Conservation (phyloP, 2,329 filamentous ascomycete species). For the Metarhizium brunneum region DNA sequence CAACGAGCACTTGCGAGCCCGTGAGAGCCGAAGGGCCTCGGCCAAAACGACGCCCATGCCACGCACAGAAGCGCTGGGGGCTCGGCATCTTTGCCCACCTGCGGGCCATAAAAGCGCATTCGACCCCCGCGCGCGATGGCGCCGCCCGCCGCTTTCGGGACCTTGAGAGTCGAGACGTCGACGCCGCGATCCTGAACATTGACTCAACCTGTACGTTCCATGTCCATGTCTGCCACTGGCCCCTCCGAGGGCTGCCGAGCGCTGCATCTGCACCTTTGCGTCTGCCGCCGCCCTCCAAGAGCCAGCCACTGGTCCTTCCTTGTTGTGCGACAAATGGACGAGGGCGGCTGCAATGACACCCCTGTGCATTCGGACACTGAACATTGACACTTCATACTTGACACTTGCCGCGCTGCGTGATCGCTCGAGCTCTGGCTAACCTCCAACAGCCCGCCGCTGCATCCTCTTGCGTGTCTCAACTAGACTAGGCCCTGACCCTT, state of each 20-base stretch:
- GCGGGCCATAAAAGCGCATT: slow-evolving; percentile 6
- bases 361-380: too few species aligned
- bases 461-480: neutral
- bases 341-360: too few species aligned
- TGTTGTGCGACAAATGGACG: too few species aligned
- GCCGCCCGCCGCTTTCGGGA: neutral
- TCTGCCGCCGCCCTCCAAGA: too few species aligned
- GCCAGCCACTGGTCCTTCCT: too few species aligned
- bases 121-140: neutral
- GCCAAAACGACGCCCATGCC: neutral
- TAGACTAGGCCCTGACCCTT: neutral
- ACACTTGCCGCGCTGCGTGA: neutral
- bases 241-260: too few species aligned
- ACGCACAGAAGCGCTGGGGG: neutral
- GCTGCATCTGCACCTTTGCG: too few species aligned
- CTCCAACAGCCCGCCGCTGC: neutral
- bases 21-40: slow-evolving; percentile 10
- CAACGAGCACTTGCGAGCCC: neutral
- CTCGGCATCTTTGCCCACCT: neutral
- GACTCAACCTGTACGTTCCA: neutral
- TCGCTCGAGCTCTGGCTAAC: neutral
- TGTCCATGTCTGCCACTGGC: too few species aligned
- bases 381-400: too few species aligned
- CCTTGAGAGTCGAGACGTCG: too few species aligned
- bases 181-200: neutral